These are phyloP conservation scores for Plenodomus biglobosus DNA, from an alignment of 2,329 filamentous ascomycete species.

Conservation along the genomic window DNA sequence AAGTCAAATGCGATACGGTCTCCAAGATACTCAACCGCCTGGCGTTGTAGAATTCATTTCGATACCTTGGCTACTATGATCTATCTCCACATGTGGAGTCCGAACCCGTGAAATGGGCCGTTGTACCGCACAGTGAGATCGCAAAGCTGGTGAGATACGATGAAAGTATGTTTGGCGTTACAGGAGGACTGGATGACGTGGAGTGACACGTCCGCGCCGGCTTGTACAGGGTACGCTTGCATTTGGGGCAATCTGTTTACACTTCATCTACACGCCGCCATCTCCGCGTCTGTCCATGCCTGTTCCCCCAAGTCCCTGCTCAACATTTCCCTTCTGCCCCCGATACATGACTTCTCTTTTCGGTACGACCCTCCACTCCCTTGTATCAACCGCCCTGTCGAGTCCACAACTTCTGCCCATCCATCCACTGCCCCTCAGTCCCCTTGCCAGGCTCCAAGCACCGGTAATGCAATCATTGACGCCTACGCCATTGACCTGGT, in stretches of 20 bases:
- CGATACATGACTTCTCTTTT: constrained; percentile 9
- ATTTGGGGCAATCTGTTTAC: background rate
- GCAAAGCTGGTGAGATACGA: too few species aligned
- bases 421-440: constrained; percentile 36
- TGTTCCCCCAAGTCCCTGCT: constrained; percentile 1
- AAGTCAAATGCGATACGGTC: too few species aligned
- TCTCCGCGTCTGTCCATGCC: background rate
- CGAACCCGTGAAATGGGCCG: too few species aligned
- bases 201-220: too few species aligned
- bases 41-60: too few species aligned
- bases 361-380: constrained; percentile 16
- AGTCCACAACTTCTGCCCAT: constrained; percentile 31
- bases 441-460: constrained; percentile 56
- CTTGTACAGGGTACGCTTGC: too few species aligned
- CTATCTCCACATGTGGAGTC: too few species aligned
- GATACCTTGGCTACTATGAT: too few species aligned
- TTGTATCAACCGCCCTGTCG: constrained; percentile 20
- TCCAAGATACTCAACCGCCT: too few species aligned
- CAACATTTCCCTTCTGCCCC: background rate
- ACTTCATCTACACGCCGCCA: constrained; percentile 1
- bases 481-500: constrained; percentile 51
- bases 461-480: constrained; percentile 57
- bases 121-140: too few species aligned
- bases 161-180: too few species aligned
- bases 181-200: too few species aligned